Base-by-base conservation (phyloP, 2,329 filamentous ascomycete genomes). In the Thielaviopsis cerberus region DNA sequence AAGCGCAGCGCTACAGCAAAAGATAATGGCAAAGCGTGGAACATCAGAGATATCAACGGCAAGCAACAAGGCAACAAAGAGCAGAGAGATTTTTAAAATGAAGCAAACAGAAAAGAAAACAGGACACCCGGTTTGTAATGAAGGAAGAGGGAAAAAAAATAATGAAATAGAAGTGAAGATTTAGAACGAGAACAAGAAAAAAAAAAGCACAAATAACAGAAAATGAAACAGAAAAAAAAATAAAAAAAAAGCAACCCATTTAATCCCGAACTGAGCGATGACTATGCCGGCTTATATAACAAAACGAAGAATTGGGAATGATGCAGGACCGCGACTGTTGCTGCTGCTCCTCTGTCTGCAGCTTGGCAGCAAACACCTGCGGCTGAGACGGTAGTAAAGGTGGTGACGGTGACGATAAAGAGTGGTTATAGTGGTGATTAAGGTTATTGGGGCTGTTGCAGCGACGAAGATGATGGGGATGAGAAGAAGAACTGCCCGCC, bases 221-320 rank as follows among this genome's bases (percentile, higher is more conserved):
- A 54, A 52, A 51, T 27, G 50, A 53, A 45, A n/a, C n/a, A n/a
- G n/a, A 30, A 57, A 24, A 55, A 53, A 54, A 59, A 57, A 57
- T 30, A 56, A 51, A 56, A 37, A 34, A 61, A 41, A 48, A 48
- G n/a, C 41, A 48, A 48, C 41, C 41, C 41, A 48, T 48, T 48
- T 48, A 48, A 48, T 48, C 41, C 41, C 41, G 41, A 48, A 48
- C 41, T 17, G 30, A 60, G 45, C 51, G 56, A 57, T 57, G 56
- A 57, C 51, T 23, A 53, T 57, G 51, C 30, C 56, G 56, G 34
- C 56, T 45, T 57, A 53, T 57, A 53, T 57, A 57, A 53, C 56
- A 57, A 57, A 57, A 57, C 56, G 56, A 57, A 54, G 51, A 57
- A 48, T 26, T 57, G 37, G 56, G 45, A 23, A 55, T 55, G 23